These are phyloP conservation scores for Wallacemonas sp. DNA, from an alignment of 208 protist genomes.

Conservation along the genomic window DNA sequence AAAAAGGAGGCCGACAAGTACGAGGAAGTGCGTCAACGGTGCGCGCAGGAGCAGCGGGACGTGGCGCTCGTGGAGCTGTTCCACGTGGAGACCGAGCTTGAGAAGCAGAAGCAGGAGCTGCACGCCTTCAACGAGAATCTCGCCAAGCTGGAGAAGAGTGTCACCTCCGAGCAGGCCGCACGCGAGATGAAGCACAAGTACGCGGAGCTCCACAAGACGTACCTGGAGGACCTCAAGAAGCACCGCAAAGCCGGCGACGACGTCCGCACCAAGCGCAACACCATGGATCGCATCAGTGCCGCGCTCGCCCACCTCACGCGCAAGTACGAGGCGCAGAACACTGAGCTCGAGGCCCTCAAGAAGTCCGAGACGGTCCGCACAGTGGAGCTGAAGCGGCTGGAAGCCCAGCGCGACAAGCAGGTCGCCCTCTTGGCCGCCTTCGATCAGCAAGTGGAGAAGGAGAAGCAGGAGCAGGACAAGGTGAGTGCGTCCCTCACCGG, in stretches of 20 bases:
- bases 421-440: constrained; percentile 54
- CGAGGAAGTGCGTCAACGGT: constrained; percentile 52
- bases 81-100: constrained; percentile 79
- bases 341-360: constrained; percentile 45
- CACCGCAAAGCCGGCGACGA: constrained; percentile 59
- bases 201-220: constrained; percentile 69
- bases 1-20: constrained; percentile 96
- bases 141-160: constrained; percentile 61
- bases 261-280: constrained; percentile 64
- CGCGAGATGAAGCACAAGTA: constrained; percentile 83
- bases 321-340: constrained; percentile 61
- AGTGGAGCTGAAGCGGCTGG: constrained; percentile 60
- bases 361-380: constrained; percentile 60
- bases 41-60: constrained; percentile 58
- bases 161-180: constrained; percentile 64
- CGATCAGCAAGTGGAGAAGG: constrained; percentile 56
- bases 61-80: constrained; percentile 91
- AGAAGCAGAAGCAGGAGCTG: constrained; percentile 70
- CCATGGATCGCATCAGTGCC: constrained; percentile 66
- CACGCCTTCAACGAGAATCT: constrained; percentile 54
- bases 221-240: constrained; percentile 77
- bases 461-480: constrained; percentile 38
- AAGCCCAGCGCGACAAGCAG: constrained; percentile 69
- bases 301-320: constrained; percentile 63
- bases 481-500: constrained; percentile 40